Evolutionary conservation across 1,284 basidiomycete genomes (phyloP).

Genomic region (Pseudozyma thailandica): DNA sequence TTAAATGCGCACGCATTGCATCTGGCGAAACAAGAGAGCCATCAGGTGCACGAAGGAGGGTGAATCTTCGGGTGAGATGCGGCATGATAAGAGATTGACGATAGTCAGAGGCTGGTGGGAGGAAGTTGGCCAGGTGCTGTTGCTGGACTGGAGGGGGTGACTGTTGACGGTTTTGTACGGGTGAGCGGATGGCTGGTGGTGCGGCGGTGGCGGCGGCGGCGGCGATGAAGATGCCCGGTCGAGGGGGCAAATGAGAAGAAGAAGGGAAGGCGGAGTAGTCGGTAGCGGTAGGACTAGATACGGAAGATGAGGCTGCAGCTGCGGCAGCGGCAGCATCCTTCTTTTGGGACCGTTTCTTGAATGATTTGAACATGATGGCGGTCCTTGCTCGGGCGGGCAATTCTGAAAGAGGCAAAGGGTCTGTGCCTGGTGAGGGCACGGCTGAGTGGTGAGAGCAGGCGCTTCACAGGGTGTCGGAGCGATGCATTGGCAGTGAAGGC

Average conservation of each 20-base stretch:
- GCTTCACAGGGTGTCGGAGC: not conserved
- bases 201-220: conserved; percentile 1
- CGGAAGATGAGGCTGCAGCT: not conserved
- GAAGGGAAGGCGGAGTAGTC: conserved; percentile 27
- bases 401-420: too few species aligned
- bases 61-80: conserved; percentile 61
- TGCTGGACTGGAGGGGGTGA: conserved; percentile 2
- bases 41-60: conserved; percentile 56
- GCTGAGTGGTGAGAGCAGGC: not conserved
- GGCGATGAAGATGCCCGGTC: conserved; percentile 34
- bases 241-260: conserved; percentile 18
- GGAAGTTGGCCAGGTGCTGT: conserved; percentile 33
- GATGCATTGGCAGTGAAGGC: not conserved
- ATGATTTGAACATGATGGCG: conserved; percentile 43
- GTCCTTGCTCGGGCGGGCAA: too few species aligned
- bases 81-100: conserved; percentile 64
- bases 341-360: conserved; percentile 39
- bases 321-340: conserved; percentile 22
- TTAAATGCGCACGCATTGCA: conserved; percentile 60
- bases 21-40: conserved; percentile 61
- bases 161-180: conserved; percentile 3
- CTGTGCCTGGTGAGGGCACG: not conserved
- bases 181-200: conserved; percentile 11
- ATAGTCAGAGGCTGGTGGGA: conserved; percentile 53
- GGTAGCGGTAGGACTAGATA: conserved; percentile 14